phyloP scores from a whole-genome alignment of 2,329 filamentous ascomycete species.

The Curvularia hawaiiensis region DNA sequence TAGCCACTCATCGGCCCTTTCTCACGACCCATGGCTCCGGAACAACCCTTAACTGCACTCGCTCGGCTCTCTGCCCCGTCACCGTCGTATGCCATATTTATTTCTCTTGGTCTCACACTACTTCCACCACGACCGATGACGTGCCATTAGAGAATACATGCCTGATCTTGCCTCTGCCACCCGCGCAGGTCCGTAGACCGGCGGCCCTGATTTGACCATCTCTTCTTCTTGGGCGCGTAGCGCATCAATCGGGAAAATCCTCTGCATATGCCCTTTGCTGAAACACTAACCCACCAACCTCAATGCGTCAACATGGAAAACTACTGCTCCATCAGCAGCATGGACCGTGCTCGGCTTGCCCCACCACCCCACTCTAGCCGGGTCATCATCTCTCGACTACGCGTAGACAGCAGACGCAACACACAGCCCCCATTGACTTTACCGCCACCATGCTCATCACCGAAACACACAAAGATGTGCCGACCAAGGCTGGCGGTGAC shows the following conservation, averaged over 20 bases:
- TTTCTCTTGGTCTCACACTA: neutral
- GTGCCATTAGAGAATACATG: neutral
- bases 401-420: conserved; percentile 6
- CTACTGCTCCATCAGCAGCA: conserved; percentile 4
- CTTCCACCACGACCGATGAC: neutral
- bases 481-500: conserved; percentile 63
- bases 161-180: neutral
- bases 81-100: neutral
- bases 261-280: neutral
- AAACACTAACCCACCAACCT: neutral
- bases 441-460: conserved; percentile 59
- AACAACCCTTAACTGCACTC: conserved; percentile 9
- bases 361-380: conserved; percentile 23
- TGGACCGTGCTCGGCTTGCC: conserved; percentile 18
- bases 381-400: conserved; percentile 2
- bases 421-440: neutral
- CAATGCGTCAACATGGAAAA: neutral
- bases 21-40: conserved; percentile 3
- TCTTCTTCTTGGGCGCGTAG: neutral
- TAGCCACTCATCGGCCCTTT: conserved; percentile 7
- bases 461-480: conserved; percentile 64
- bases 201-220: neutral
- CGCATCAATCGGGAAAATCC: neutral
- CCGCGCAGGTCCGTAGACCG: neutral
- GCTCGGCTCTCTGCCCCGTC: conserved; percentile 1